Conservation (phyloP, 2,329 filamentous ascomycete species). For the Thelonectria rubi region DNA sequence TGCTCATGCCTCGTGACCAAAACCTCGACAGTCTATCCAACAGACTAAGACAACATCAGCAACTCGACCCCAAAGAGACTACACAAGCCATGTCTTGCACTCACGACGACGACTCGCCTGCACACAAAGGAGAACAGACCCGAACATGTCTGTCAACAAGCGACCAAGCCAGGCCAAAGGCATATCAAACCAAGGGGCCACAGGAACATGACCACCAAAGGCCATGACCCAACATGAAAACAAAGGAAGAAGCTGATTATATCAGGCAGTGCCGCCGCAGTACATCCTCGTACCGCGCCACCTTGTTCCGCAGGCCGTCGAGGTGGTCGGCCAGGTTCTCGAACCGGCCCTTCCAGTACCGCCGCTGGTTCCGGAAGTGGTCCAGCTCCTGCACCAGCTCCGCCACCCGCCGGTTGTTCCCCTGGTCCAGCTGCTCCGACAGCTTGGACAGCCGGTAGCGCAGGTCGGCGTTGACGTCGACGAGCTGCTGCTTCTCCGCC, state of each 20-base stretch:
- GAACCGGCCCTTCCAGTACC: conserved; percentile 45
- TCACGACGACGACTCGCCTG: background rate
- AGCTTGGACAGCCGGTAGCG: conserved; percentile 47
- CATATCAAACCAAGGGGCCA: conserved; percentile 10
- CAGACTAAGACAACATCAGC: background rate
- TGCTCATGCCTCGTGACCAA: background rate
- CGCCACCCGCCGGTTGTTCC: conserved; percentile 44
- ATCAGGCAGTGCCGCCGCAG: conserved; percentile 43
- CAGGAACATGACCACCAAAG: conserved; percentile 1
- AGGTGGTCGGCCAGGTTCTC: conserved; percentile 41
- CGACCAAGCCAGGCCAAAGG: background rate
- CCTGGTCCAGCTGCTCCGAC: conserved; percentile 46
- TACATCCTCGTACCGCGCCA: conserved; percentile 48
- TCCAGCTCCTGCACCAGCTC: conserved; percentile 47
- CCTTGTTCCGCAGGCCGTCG: conserved; percentile 45
- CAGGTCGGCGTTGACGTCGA: conserved; percentile 49
- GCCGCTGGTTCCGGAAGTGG: conserved; percentile 47
- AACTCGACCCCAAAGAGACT: background rate
- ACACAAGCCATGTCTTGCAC: background rate
- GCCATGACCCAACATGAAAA: background rate
- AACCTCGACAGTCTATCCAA: background rate
- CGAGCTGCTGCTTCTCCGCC: conserved; percentile 49
- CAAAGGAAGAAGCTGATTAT: conserved; percentile 29
- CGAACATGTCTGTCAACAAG: background rate
- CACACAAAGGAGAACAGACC: background rate